phyloP scores from a whole-genome alignment of 768 basidiomycete species.

The Coprinopsis sp. region DNA sequence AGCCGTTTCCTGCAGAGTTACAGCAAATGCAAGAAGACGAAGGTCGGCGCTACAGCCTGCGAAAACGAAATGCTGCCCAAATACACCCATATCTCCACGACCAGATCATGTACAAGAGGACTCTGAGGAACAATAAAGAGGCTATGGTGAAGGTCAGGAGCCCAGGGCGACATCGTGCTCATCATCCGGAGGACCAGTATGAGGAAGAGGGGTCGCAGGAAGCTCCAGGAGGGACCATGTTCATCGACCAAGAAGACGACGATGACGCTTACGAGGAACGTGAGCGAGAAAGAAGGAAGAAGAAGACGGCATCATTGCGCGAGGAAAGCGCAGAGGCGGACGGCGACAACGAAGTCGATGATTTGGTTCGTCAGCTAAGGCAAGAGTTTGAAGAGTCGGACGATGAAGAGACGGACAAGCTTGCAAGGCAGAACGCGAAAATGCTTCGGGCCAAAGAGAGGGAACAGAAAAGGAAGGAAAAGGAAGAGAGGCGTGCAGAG shows the following conservation, averaged over 20 bases:
- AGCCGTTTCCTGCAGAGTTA: neutral
- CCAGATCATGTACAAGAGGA: neutral
- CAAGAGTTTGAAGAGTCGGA: constrained; percentile 2
- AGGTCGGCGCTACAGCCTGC: neutral
- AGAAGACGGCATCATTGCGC: neutral
- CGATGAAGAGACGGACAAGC: constrained; percentile 3
- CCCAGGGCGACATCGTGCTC: neutral
- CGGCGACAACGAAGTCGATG: neutral
- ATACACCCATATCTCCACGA: neutral
- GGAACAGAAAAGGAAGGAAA: constrained; percentile 1
- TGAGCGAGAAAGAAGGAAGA: neutral
- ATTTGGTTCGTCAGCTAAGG: too few relatives aligned
- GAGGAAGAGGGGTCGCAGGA: constrained; percentile 1
- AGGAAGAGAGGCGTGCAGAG: neutral
- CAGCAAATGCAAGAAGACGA: constrained; percentile 2
- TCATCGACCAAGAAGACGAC: neutral
- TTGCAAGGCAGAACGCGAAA: neutral
- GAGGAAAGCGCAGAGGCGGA: neutral
- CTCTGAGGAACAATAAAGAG: neutral
- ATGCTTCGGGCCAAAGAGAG: constrained; percentile 3
- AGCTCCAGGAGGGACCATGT: neutral
- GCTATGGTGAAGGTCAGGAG: neutral
- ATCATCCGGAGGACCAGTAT: neutral
- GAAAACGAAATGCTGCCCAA: neutral
- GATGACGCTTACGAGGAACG: neutral